Evolutionary conservation across 1,139 yeast species (phyloP).

Genomic region (Candida buenavistaensis): DNA sequence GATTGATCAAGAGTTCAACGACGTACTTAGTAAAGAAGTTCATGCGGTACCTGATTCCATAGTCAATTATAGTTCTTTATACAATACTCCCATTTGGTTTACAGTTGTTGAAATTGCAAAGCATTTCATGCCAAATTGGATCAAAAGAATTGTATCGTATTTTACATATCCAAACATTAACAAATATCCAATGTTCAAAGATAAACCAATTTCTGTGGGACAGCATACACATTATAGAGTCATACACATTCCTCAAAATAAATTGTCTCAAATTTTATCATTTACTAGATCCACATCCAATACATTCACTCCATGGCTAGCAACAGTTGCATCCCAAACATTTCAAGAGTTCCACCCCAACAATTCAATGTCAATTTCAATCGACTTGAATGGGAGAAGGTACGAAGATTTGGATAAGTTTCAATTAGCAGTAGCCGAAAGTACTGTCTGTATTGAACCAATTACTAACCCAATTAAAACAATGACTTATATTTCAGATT

Average conservation of each 20-base stretch:
- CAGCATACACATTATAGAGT: conserved; percentile 16
- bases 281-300: conserved; percentile 17
- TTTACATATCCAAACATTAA: conserved; percentile 14
- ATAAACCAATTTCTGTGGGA: conserved; percentile 13
- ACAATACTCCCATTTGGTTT: conserved; percentile 13
- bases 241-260: conserved; percentile 15
- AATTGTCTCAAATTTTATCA: conserved; percentile 13
- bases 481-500: conserved; percentile 11
- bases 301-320: conserved; percentile 29
- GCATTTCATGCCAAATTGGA: conserved; percentile 13
- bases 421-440: conserved; percentile 20
- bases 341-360: conserved; percentile 17
- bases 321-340: conserved; percentile 18
- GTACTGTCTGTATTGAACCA: conserved; percentile 16
- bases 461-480: conserved; percentile 11
- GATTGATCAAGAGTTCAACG: conserved; percentile 3
- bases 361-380: conserved; percentile 13
- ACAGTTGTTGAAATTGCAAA: conserved; percentile 5
- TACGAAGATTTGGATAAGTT: conserved; percentile 19
- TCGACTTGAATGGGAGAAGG: conserved; percentile 29
- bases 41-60: conserved; percentile 8
- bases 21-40: conserved; percentile 7
- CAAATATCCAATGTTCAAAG: conserved; percentile 19
- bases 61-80: conserved; percentile 11
- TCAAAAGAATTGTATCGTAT: conserved; percentile 4